Conservation (phyloP, 306 rosid species). For the Carpinus fangiana region DNA sequence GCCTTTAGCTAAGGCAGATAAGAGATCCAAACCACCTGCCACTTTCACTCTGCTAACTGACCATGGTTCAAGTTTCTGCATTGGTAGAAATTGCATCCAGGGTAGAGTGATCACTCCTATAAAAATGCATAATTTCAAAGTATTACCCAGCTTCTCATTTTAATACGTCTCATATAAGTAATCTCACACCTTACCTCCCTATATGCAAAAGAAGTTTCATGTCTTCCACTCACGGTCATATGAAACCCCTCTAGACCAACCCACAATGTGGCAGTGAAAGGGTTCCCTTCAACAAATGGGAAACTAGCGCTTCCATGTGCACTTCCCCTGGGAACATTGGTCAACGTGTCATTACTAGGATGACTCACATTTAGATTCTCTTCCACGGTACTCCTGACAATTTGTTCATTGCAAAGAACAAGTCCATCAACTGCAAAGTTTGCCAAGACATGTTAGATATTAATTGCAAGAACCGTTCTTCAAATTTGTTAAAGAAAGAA, state of each 20-base stretch:
- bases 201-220: constrained; percentile 89
- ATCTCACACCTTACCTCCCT: constrained; percentile 83
- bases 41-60: constrained; percentile 64
- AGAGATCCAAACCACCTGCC: constrained; percentile 57
- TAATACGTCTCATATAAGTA: constrained; percentile 22
- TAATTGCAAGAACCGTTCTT: constrained; percentile 9
- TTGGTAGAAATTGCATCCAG: constrained; percentile 25
- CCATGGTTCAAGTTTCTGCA: constrained; percentile 97
- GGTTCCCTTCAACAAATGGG: constrained; percentile 80
- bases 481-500: background rate
- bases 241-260: constrained; percentile 93
- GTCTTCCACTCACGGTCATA: constrained; percentile 90
- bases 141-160: constrained; percentile 7
- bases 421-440: constrained; percentile 81
- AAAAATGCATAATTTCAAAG: background rate
- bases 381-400: constrained; percentile 50
- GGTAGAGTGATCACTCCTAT: constrained; percentile 29
- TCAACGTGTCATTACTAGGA: constrained; percentile 41
- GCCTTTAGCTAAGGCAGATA: constrained; percentile 88
- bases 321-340: constrained; percentile 62
- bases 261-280: constrained; percentile 88
- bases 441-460: constrained; percentile 33
- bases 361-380: constrained; percentile 52
- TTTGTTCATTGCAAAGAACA: constrained; percentile 83
- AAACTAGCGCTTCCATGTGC: constrained; percentile 66